Percentiles rank a stretch among this genome's conserved stretches.
These are phyloP conservation scores for Powellomyces hirtus DNA, from an alignment of 192 early-diverging fungal genomes.

Conservation along the genomic window DNA sequence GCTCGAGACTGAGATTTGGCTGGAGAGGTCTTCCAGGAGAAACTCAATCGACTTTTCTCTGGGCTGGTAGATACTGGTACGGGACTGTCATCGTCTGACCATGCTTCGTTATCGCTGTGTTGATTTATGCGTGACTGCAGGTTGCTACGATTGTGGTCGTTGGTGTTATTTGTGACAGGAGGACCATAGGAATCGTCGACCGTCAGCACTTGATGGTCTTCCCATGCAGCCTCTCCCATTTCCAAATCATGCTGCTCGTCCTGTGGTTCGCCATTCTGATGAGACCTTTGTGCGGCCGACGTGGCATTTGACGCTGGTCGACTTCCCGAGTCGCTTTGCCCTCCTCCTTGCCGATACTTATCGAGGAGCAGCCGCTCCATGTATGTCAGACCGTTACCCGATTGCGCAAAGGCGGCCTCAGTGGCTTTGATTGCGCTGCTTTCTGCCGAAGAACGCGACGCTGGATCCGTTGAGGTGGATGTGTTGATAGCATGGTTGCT, in stretches of 20 bases:
- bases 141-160: background rate
- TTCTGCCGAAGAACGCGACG: too few relatives aligned
- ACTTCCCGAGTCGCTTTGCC: background rate
- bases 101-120: background rate
- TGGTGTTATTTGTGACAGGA: background rate
- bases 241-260: conserved; percentile 1
- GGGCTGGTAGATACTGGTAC: background rate
- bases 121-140: background rate
- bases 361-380: conserved; percentile 28
- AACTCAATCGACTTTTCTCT: too few relatives aligned
- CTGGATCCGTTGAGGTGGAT: too few relatives aligned
- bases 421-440: too few relatives aligned
- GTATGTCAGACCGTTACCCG: conserved; percentile 26
- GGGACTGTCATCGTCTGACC: background rate
- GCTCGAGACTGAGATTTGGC: background rate
- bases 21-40: background rate
- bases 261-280: background rate
- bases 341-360: conserved; percentile 4
- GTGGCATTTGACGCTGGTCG: too few relatives aligned
- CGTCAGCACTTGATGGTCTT: background rate
- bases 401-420: too few relatives aligned
- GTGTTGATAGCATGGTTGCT: too few relatives aligned
- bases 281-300: too few relatives aligned
- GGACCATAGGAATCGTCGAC: background rate
- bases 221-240: background rate